phyloP scores from a whole-genome alignment of 495 filamentous ascomycete genomes.

The Recurvomyces mirabilis region DNA sequence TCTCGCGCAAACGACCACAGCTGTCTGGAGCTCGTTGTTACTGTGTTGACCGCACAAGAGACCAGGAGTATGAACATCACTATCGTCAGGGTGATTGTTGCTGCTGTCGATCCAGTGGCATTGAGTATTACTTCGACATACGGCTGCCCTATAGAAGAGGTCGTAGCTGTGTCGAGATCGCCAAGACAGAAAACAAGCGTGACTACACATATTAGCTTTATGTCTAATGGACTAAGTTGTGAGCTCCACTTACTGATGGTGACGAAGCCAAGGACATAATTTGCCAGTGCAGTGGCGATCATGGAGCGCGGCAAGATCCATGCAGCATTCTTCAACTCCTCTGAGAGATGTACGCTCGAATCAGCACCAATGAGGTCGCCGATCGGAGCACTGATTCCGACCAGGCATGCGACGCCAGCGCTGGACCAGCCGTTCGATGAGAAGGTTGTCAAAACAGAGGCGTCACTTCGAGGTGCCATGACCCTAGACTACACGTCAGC shows the following conservation, averaged over 20 bases:
- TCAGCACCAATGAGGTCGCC: constrained; percentile 25
- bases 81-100: constrained; percentile 10
- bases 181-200: constrained; percentile 25
- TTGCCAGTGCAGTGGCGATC: constrained; percentile 20
- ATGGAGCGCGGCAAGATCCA: constrained; percentile 23
- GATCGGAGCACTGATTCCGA: constrained; percentile 23
- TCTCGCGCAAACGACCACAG: constrained; percentile 14
- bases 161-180: constrained; percentile 16
- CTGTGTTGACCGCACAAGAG: neutral
- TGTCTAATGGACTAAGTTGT: no score
- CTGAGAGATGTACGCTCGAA: constrained; percentile 23
- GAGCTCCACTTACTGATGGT: no score
- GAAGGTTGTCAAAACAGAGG: no score
- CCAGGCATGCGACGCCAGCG: constrained; percentile 18
- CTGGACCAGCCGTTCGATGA: constrained; percentile 22
- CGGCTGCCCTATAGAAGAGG: constrained; percentile 21
- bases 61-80: constrained; percentile 5
- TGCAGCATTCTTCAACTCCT: constrained; percentile 25
- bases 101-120: constrained; percentile 18
- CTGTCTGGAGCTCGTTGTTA: constrained; percentile 20
- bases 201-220: no score
- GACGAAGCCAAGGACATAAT: constrained; percentile 20
- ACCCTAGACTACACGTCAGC: no score
- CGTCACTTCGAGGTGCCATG: no score
- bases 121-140: constrained; percentile 27